Evolutionary conservation across 192 early-diverging fungal genomes (phyloP).

Genomic region (Chytriomyces sp.): DNA sequence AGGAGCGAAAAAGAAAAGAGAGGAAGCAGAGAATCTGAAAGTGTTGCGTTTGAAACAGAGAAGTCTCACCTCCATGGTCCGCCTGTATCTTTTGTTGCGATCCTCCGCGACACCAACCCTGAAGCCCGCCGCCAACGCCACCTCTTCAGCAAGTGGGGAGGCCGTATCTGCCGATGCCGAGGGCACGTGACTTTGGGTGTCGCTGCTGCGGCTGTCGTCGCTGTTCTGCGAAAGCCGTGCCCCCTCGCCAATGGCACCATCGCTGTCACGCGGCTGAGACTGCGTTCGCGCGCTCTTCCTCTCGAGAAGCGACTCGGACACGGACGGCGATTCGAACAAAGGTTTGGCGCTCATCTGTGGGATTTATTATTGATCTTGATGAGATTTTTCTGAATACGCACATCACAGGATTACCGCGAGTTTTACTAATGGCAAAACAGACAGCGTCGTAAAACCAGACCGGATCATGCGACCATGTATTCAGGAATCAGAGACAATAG

Average conservation of each 20-base stretch:
- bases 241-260: not conserved
- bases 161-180: not conserved
- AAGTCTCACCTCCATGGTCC: constrained; percentile 86
- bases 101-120: constrained; percentile 79
- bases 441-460: no score
- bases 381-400: no score
- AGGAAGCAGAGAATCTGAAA: not conserved
- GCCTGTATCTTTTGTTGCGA: constrained; percentile 85
- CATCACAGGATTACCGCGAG: no score
- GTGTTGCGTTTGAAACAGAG: not conserved
- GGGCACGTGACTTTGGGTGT: not conserved
- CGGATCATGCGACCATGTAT: no score
- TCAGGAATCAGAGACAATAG: no score
- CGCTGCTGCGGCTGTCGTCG: not conserved
- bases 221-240: constrained; percentile 1
- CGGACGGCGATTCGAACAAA: constrained; percentile 15
- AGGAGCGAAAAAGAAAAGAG: not conserved
- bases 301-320: constrained; percentile 2
- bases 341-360: not conserved
- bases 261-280: not conserved
- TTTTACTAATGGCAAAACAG: no score
- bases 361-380: no score
- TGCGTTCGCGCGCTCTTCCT: not conserved
- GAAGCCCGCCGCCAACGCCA: constrained; percentile 51
- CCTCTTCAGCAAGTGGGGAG: not conserved